Evolutionary conservation across 2,329 filamentous ascomycete species (phyloP).

Genomic region (Scytalidium sp.): DNA sequence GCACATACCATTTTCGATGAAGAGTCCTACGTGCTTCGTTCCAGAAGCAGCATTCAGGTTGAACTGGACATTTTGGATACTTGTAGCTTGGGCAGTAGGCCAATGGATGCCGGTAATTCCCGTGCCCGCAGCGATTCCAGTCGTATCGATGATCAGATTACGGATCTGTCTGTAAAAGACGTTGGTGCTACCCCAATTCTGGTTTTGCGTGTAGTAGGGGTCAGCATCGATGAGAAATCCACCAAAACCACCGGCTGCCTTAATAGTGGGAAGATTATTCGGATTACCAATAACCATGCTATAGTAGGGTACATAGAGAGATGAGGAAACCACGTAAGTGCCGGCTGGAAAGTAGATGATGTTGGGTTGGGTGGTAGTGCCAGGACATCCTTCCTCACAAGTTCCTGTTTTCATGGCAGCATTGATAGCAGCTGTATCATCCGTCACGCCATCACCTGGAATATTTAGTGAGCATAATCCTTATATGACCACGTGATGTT

Average conservation of each 20-base stretch:
- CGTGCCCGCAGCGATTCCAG: slow-evolving; percentile 19
- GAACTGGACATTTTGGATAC: slow-evolving; percentile 60
- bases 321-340: slow-evolving; percentile 22
- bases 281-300: slow-evolving; percentile 25
- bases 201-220: slow-evolving; percentile 66
- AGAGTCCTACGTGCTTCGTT: slow-evolving; percentile 54
- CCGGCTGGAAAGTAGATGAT: slow-evolving; percentile 24
- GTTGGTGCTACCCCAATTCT: slow-evolving; percentile 73
- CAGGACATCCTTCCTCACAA: slow-evolving; percentile 28
- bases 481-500: neutral
- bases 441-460: slow-evolving; percentile 54
- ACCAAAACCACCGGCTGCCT: slow-evolving; percentile 65
- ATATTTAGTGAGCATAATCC: neutral
- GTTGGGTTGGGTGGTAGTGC: slow-evolving; percentile 43
- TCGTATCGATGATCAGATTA: slow-evolving; percentile 62
- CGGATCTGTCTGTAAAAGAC: slow-evolving; percentile 64
- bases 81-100: slow-evolving; percentile 54
- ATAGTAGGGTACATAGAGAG: slow-evolving; percentile 20
- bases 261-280: slow-evolving; percentile 61
- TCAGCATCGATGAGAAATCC: slow-evolving; percentile 91
- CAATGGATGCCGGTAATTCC: slow-evolving; percentile 44
- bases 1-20: slow-evolving; percentile 48
- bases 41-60: slow-evolving; percentile 44
- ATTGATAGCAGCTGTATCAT: slow-evolving; percentile 87
- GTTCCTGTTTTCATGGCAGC: slow-evolving; percentile 25